Evolutionary conservation across 2,329 filamentous ascomycete genomes (phyloP).

Genomic region (Claviceps sorghi): DNA sequence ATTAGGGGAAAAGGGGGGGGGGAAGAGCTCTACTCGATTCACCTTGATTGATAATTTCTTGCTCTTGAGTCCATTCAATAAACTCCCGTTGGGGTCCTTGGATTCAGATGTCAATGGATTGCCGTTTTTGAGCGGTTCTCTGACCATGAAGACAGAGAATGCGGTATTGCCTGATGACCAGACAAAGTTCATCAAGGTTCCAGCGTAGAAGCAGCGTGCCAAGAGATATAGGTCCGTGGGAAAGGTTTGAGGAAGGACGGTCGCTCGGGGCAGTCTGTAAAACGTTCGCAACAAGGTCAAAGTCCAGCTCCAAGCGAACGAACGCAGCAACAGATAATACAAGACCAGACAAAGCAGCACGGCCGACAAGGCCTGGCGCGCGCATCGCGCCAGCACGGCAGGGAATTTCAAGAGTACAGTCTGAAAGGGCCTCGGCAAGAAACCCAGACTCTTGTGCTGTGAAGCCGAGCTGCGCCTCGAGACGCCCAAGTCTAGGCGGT

Average conservation of each 20-base stretch:
- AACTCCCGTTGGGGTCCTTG: conserved; percentile 81
- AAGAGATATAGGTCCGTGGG: conserved; percentile 44
- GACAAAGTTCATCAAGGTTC: conserved; percentile 51
- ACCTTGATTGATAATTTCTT: conserved; percentile 67
- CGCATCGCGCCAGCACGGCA: conserved; percentile 21
- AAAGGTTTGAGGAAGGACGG: conserved; percentile 43
- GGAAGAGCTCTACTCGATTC: conserved; percentile 12
- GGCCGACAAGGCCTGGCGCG: conserved; percentile 26
- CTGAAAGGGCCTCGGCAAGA: conserved; percentile 19
- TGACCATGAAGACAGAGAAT: conserved; percentile 68
- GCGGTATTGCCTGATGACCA: conserved; percentile 67
- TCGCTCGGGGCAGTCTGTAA: conserved; percentile 61
- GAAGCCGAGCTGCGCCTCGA: conserved; percentile 10
- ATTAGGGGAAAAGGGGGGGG: background rate
- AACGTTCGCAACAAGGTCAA: conserved; percentile 57
- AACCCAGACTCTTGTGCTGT: conserved; percentile 12
- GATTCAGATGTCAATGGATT: conserved; percentile 71
- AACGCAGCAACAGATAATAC: conserved; percentile 50
- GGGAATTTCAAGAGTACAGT: conserved; percentile 25
- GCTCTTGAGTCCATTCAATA: conserved; percentile 69
- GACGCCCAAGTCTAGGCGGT: conserved; percentile 40
- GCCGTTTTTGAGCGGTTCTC: conserved; percentile 71
- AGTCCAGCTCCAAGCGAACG: conserved; percentile 51
- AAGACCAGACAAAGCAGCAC: conserved; percentile 35
- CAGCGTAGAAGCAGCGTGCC: conserved; percentile 43